Conservation (phyloP, 73 alveolate species). For the Halteria grandinella region DNA sequence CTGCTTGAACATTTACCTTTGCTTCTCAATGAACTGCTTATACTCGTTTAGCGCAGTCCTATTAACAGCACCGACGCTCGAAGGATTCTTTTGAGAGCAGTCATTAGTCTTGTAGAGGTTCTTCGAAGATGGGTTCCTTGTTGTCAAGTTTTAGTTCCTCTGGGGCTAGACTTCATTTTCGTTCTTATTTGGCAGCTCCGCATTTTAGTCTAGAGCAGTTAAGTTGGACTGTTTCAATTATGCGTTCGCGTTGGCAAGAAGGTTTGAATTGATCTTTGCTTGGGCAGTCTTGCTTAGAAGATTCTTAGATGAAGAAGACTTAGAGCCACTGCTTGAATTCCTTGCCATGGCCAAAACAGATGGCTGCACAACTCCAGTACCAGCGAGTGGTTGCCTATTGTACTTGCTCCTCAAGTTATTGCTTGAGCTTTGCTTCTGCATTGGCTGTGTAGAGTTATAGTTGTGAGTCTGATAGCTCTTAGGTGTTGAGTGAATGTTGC, state of each 20-base stretch:
- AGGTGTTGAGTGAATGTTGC: no score
- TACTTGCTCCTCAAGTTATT: constrained; percentile 32
- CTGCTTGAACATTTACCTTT: constrained; percentile 10
- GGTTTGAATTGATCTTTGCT: background rate
- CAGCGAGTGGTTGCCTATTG: constrained; percentile 1
- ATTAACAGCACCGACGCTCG: background rate
- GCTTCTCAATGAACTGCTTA: constrained; percentile 29
- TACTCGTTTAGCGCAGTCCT: constrained; percentile 17
- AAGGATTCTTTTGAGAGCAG: background rate
- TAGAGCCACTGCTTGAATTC: constrained; percentile 23
- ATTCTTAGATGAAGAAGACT: constrained; percentile 12
- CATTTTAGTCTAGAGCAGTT: no score
- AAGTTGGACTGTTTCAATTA: background rate
- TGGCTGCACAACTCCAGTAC: background rate
- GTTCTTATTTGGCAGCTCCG: background rate
- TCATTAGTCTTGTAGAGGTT: constrained; percentile 28
- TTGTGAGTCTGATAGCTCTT: background rate
- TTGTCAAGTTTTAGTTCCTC: background rate
- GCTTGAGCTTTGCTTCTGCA: constrained; percentile 10
- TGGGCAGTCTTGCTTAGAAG: constrained; percentile 2
- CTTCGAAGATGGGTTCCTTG: background rate
- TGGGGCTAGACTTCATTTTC: constrained; percentile 20
- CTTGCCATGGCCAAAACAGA: background rate
- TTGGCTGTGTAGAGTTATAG: background rate
- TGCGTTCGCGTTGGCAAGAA: background rate